These are phyloP conservation scores for Arthrobotrys pseudoclavata DNA, from an alignment of 2,329 filamentous ascomycete genomes.

Conservation along the genomic window DNA sequence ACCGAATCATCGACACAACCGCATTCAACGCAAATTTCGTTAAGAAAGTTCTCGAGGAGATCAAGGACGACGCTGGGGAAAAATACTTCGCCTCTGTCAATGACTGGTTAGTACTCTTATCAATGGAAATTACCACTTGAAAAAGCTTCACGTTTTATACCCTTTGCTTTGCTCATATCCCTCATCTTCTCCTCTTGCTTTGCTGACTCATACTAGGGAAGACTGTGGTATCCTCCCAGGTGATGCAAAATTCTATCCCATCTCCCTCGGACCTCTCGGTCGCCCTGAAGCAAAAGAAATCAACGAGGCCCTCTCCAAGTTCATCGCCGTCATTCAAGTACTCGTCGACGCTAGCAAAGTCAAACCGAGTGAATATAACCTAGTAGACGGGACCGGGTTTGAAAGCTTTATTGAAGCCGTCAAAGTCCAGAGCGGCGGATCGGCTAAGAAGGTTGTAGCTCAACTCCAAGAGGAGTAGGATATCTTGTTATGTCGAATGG, in stretches of 20 bases:
- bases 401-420: conserved; percentile 38
- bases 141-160: not conserved
- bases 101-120: conserved; percentile 42
- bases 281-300: conserved; percentile 32
- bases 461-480: conserved; percentile 51
- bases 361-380: conserved; percentile 16
- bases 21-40: conserved; percentile 19
- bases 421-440: conserved; percentile 17
- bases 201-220: conserved; percentile 26
- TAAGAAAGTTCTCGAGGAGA: conserved; percentile 33
- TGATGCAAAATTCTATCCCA: conserved; percentile 27
- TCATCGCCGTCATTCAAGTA: not conserved
- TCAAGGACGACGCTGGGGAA: conserved; percentile 42
- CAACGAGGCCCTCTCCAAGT: conserved; percentile 32
- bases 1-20: conserved; percentile 50
- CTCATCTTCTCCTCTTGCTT: not conserved
- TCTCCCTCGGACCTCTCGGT: conserved; percentile 31
- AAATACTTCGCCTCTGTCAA: conserved; percentile 51
- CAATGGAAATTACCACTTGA: not conserved
- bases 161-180: not conserved
- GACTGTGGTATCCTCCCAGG: conserved; percentile 45
- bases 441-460: conserved; percentile 47
- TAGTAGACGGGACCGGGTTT: conserved; percentile 38
- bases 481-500: not conserved
- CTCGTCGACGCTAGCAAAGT: conserved; percentile 35